Conservation (phyloP, 345 rosid genomes). For the Eucalyptus paniculata region DNA sequence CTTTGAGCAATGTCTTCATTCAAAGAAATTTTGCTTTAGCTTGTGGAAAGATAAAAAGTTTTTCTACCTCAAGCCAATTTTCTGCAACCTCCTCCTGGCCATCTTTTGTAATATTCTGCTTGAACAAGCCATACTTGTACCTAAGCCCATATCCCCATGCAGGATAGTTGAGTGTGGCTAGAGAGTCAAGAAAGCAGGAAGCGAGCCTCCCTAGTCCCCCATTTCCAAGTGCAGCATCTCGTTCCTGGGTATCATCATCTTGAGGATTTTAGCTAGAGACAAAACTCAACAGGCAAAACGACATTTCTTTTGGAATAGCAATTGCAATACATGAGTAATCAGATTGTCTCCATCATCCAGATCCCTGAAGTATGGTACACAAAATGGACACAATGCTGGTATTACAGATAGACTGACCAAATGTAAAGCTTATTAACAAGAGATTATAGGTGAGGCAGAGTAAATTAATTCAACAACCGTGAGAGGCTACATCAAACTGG, state of each 20-base stretch:
- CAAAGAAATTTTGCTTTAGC: not conserved
- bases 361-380: not conserved
- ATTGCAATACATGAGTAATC: not conserved
- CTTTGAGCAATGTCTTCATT: not conserved
- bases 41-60: not conserved
- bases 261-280: not conserved
- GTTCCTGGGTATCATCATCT: slow-evolving; percentile 10
- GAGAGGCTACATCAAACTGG: not conserved
- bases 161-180: slow-evolving; percentile 44
- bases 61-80: slow-evolving; percentile 38
- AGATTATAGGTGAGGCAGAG: not conserved
- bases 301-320: not conserved
- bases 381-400: not conserved
- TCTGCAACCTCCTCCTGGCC: slow-evolving; percentile 55
- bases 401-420: not conserved
- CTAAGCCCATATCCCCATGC: slow-evolving; percentile 45
- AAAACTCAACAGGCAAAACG: not conserved
- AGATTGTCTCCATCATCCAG: not conserved
- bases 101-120: slow-evolving; percentile 30
- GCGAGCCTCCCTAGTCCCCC: slow-evolving; percentile 39
- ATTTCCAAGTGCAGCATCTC: slow-evolving; percentile 46
- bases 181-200: slow-evolving; percentile 40
- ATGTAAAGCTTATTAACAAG: not conserved
- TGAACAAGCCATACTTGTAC: slow-evolving; percentile 39
- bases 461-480: not conserved